Conservation (phyloP, 23 red algal genomes). For the Gracilaria vermiculophylla region DNA sequence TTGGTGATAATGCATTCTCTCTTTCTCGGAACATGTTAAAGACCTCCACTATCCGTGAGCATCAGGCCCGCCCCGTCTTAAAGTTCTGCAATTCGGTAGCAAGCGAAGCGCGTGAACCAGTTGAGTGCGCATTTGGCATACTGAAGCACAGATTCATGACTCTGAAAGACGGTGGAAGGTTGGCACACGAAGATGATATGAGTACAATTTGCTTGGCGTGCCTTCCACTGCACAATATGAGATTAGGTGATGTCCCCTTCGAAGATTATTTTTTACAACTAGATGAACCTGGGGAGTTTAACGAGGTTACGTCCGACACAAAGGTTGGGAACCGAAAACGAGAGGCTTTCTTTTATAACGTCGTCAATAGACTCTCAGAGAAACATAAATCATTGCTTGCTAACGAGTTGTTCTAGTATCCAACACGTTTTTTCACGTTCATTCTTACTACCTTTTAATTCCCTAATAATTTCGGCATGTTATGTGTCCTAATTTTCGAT, state of each 20-base stretch:
- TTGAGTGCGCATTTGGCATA: slow-evolving; percentile 44
- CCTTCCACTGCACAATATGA: slow-evolving; percentile 11
- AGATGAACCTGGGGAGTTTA: background rate
- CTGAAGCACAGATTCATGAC: slow-evolving; percentile 17
- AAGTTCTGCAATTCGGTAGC: background rate
- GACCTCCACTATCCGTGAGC: background rate
- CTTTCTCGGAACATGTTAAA: background rate
- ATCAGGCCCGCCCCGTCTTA: background rate
- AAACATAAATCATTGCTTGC: background rate
- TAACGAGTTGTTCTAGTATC: background rate
- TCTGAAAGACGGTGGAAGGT: background rate
- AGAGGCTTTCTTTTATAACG: slow-evolving; percentile 6
- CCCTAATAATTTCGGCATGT: background rate
- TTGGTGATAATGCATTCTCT: background rate
- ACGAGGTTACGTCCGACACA: background rate
- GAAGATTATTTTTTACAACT: background rate
- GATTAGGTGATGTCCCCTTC: background rate
- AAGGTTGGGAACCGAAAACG: background rate
- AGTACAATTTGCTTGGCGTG: background rate
- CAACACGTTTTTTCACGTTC: background rate
- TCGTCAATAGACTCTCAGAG: background rate
- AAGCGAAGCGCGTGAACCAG: slow-evolving; percentile 1
- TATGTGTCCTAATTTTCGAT: background rate
- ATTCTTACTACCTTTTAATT: background rate
- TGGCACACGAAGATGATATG: slow-evolving; percentile 36